Base-by-base conservation (phyloP, 805 yeast species). In the Jamesozyma gamospora region DNA sequence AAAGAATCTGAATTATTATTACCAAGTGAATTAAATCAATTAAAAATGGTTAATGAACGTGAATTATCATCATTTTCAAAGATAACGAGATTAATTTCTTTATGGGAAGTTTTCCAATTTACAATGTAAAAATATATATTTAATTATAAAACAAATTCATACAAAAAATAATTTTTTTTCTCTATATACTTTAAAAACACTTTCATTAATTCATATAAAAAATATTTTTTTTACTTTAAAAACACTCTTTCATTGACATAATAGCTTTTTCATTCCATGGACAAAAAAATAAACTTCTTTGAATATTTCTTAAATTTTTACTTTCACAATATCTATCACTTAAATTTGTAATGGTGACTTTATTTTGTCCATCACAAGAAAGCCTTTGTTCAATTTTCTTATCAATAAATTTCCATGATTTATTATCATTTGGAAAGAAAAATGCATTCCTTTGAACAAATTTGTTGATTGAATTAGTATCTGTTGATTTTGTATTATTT, bases 1-100 rank as follows among this genome's bases (percentile, higher is more conserved):
- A 74, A 74, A 47, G 95, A 85, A 56, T 74, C 73, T 25, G 86
- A 81, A 50, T 69, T 82, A 44, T 62, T 92, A 35, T 65, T 87
- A 30, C 79, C 81, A 16, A 72, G 79, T 35, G 98, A 90, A 60
- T 65, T 83, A 47, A 71, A 75, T 41, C 90, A 84, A 47, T 65
- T 87, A 48, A 74, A 75, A 41, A 66, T 67, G 46, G 70, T 82
- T 45, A 75, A 74, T 42, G 71, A 69, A 21, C 63, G 74, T 42
- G 86, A 82, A 54, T 61, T 75, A 40, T 63, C 66, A 30, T 66
- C 74, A 34, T 56, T 75, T 30, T 75, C 75, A 2, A 74, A 77
- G 44, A 63, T 77, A 40, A 63, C 70, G 41, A 67, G 92, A 52
- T 56, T 79, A 14, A 62, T 75, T 35, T 63, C 75, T 17, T 59